Conservation (phyloP, 805 yeast species). For the Pichia scutulata region DNA sequence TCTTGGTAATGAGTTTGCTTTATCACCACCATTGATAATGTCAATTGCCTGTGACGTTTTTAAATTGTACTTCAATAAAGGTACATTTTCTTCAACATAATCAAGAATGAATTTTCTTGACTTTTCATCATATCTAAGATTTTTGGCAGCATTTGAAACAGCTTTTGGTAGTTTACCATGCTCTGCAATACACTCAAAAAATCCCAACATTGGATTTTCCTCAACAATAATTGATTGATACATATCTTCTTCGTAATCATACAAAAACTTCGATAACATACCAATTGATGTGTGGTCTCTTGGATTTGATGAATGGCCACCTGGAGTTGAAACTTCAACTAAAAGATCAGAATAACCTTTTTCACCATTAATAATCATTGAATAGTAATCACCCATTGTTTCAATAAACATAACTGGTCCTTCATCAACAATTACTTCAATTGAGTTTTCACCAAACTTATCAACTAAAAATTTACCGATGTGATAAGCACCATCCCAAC, state of each 20-base stretch:
- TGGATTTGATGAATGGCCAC: constrained; percentile 55
- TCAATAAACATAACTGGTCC: constrained; percentile 40
- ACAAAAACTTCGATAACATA: constrained; percentile 51
- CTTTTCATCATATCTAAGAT: constrained; percentile 19
- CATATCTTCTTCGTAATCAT: constrained; percentile 49
- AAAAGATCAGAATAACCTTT: constrained; percentile 34
- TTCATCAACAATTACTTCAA: constrained; percentile 56
- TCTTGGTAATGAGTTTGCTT: constrained; percentile 74
- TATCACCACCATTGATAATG: constrained; percentile 63
- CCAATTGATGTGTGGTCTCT: constrained; percentile 76
- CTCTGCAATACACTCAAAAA: constrained; percentile 57
- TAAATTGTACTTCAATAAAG: constrained; percentile 32
- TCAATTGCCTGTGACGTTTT: constrained; percentile 65
- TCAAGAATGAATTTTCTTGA: constrained; percentile 32
- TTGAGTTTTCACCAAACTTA: constrained; percentile 51
- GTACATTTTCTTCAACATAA: constrained; percentile 14
- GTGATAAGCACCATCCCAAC: constrained; percentile 51
- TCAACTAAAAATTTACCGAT: constrained; percentile 40
- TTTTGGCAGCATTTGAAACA: constrained; percentile 9
- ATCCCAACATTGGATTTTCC: constrained; percentile 52
- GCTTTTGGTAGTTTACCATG: constrained; percentile 25
- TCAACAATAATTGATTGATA: constrained; percentile 38
- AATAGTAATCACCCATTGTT: constrained; percentile 23
- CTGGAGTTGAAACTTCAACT: constrained; percentile 45
- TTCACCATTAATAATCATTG: constrained; percentile 28